Evolutionary conservation across 2,329 filamentous ascomycete genomes (phyloP).

Genomic region (Apiospora koreana): DNA sequence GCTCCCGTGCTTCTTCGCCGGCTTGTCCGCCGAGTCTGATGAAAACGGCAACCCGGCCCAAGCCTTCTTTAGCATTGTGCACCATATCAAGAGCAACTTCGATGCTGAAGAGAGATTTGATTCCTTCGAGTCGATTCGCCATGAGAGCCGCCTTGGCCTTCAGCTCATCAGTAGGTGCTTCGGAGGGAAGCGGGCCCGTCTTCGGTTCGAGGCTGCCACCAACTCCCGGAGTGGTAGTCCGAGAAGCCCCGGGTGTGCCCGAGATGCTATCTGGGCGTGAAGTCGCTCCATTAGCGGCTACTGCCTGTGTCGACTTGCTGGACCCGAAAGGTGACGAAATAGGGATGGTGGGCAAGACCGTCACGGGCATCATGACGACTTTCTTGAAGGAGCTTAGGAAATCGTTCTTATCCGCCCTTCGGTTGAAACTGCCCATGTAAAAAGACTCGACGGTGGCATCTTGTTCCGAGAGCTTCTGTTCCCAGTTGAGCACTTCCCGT

Average conservation of each 20-base stretch:
- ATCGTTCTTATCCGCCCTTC: slow-evolving; percentile 94
- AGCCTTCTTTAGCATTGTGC: slow-evolving; percentile 81
- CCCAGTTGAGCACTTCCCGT: slow-evolving; percentile 79
- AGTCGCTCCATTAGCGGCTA: slow-evolving; percentile 31
- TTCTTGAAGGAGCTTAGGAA: slow-evolving; percentile 97
- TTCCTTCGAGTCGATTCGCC: slow-evolving; percentile 91
- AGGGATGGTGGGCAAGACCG: slow-evolving; percentile 73
- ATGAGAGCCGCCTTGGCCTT: slow-evolving; percentile 98
- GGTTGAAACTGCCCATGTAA: slow-evolving; percentile 93
- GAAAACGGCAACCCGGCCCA: slow-evolving; percentile 84
- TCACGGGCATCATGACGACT: slow-evolving; percentile 98
- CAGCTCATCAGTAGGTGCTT: slow-evolving; percentile 85
- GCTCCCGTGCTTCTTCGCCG: slow-evolving; percentile 80
- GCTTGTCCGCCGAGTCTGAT: slow-evolving; percentile 77
- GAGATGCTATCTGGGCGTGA: slow-evolving; percentile 22
- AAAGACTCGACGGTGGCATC: slow-evolving; percentile 90
- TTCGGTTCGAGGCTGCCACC: slow-evolving; percentile 39
- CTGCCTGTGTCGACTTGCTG: slow-evolving; percentile 36
- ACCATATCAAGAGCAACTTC: slow-evolving; percentile 90
- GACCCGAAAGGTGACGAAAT: slow-evolving; percentile 59
- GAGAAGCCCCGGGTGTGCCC: slow-evolving; percentile 43
- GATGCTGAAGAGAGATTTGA: slow-evolving; percentile 93
- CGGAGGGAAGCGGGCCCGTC: slow-evolving; percentile 49
- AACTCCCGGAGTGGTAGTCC: slow-evolving; percentile 51
- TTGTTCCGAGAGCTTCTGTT: slow-evolving; percentile 87